A percentile compares a stretch with the other conserved stretches of the same genome.
Conservation (phyloP, 176 grass and related monocot species). For the Pharus latifolius region DNA sequence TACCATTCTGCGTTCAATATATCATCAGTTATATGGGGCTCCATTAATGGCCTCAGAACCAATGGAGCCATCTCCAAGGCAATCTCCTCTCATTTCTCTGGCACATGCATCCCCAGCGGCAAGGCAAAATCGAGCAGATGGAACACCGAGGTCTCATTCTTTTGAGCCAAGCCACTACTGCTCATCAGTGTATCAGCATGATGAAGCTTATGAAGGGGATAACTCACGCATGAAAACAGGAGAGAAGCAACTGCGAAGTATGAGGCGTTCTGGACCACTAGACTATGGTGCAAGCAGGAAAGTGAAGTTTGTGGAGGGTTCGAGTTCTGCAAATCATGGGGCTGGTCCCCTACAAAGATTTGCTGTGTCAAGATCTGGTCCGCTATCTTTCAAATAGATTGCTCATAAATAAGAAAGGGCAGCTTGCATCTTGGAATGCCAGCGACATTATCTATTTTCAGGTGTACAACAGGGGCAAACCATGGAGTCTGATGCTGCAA, state of each 20-base stretch:
- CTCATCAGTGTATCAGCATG: slow-evolving; percentile 41
- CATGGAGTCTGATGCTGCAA: background rate
- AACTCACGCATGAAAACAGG: slow-evolving; percentile 20
- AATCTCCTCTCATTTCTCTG: slow-evolving; percentile 85
- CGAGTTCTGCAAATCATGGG: slow-evolving; percentile 61
- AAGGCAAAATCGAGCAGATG: slow-evolving; percentile 41
- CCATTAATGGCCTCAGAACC: slow-evolving; percentile 39
- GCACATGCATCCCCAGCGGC: slow-evolving; percentile 55
- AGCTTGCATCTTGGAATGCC: background rate
- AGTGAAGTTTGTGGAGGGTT: slow-evolving; percentile 74
- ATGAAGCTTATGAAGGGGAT: slow-evolving; percentile 52
- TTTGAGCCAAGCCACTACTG: slow-evolving; percentile 50
- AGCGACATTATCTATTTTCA: background rate
- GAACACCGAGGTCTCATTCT: slow-evolving; percentile 41
- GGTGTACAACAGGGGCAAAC: background rate
- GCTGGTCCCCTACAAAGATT: slow-evolving; percentile 56
- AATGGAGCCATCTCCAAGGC: slow-evolving; percentile 60
- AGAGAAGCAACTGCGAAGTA: slow-evolving; percentile 53
- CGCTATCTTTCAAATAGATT: slow-evolving; percentile 71
- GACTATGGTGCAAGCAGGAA: slow-evolving; percentile 62
- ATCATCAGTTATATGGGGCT: slow-evolving; percentile 64
- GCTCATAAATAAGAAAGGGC: too few species aligned
- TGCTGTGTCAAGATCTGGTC: slow-evolving; percentile 75
- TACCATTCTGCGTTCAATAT: slow-evolving; percentile 83
- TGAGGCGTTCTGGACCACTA: slow-evolving; percentile 77